Evolutionary conservation across 352 stramenopile genomes (phyloP).

Genomic region (Nothophytophthora sp.): DNA sequence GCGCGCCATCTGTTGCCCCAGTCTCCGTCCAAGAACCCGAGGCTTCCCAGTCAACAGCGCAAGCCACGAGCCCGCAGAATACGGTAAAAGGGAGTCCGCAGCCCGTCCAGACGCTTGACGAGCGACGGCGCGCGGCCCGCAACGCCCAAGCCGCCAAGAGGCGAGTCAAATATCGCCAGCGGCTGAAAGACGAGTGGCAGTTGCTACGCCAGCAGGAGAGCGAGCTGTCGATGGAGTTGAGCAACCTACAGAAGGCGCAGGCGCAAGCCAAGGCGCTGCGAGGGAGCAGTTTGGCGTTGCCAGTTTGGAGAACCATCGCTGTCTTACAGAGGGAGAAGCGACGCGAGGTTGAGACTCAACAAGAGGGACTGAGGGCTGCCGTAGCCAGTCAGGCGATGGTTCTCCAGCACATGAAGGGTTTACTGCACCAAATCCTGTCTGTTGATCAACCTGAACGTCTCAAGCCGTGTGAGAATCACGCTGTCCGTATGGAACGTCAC

Average conservation of each 20-base stretch:
- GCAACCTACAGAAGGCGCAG: neutral
- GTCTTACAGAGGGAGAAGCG: constrained; percentile 14
- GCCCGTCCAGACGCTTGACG: neutral
- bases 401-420: constrained; percentile 8
- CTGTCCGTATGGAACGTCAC: neutral
- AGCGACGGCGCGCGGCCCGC: neutral
- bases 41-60: neutral
- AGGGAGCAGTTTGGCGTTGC: constrained; percentile 5
- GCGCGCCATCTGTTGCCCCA: no score
- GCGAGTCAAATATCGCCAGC: constrained; percentile 13
- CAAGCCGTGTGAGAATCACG: neutral
- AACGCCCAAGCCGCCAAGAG: constrained; percentile 14
- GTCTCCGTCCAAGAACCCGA: no score
- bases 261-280: neutral
- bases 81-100: no score
- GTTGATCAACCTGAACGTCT: no score
- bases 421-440: constrained; percentile 7
- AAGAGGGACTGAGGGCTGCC: constrained; percentile 3
- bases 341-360: constrained; percentile 9
- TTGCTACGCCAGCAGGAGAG: constrained; percentile 3
- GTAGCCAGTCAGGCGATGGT: constrained; percentile 6
- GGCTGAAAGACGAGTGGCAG: constrained; percentile 8
- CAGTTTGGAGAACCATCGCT: constrained; percentile 16
- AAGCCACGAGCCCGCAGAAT: no score
- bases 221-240: neutral